Evolutionary conservation across 2,329 filamentous ascomycete species (phyloP).

Genomic region (Pseudogymnoascus sp.): DNA sequence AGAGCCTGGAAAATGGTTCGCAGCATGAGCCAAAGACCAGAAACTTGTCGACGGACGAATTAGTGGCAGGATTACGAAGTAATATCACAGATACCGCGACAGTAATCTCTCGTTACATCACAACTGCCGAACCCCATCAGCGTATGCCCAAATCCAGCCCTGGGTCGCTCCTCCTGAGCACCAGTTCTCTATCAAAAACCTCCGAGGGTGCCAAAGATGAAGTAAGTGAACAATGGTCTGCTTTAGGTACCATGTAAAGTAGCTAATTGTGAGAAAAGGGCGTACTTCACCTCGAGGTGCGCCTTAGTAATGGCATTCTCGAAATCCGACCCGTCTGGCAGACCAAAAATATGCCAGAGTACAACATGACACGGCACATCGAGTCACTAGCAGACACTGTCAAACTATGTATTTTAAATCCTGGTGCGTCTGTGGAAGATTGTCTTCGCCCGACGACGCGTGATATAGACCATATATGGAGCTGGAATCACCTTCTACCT

Average conservation of each 20-base stretch:
- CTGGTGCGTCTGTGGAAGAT: conserved; percentile 26
- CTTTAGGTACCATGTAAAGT: conserved; percentile 10
- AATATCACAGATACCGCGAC: conserved; percentile 25
- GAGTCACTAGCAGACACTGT: conserved; percentile 37
- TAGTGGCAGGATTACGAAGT: conserved; percentile 30
- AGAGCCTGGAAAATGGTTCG: conserved; percentile 12
- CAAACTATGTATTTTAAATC: conserved; percentile 28
- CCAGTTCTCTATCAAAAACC: conserved; percentile 11
- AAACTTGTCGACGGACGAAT: conserved; percentile 27
- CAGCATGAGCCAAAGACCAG: conserved; percentile 18
- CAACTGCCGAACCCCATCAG: conserved; percentile 3
- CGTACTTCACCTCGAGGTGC: conserved; percentile 29
- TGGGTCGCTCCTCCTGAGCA: conserved; percentile 17
- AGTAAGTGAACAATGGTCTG: conserved; percentile 17
- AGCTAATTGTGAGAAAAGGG: conserved; percentile 22
- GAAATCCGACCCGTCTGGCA: conserved; percentile 36
- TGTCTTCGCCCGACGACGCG: conserved; percentile 29
- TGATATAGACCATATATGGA: conserved; percentile 41
- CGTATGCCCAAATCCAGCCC: not conserved
- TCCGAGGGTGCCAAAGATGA: conserved; percentile 20
- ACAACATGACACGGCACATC: conserved; percentile 37
- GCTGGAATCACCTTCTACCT: conserved; percentile 39
- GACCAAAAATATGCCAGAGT: conserved; percentile 34
- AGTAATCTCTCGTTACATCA: conserved; percentile 26
- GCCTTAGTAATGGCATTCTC: conserved; percentile 25